These are phyloP conservation scores for Fusarium papillatum DNA, from an alignment of 2,329 filamentous ascomycete genomes.

Conservation along the genomic window DNA sequence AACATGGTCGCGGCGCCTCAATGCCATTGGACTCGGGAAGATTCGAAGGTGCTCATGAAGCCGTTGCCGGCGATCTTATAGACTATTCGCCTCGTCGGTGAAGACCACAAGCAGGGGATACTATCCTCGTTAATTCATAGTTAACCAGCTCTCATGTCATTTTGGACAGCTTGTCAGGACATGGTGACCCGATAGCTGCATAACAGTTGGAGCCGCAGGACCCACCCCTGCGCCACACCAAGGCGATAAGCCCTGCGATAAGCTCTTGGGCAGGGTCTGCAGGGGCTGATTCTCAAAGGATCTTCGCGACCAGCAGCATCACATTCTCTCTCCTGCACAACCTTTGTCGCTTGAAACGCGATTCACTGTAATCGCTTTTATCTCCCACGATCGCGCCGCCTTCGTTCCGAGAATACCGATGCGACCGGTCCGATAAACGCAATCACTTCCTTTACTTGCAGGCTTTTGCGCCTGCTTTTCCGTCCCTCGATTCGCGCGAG, in stretches of 20 bases:
- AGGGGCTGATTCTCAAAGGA: constrained; percentile 23
- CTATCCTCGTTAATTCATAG: constrained; percentile 27
- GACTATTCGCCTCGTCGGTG: constrained; percentile 9
- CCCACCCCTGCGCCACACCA: constrained; percentile 2
- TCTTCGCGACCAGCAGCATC: constrained; percentile 30
- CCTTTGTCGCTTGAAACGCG: constrained; percentile 7
- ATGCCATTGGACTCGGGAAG: constrained; percentile 47
- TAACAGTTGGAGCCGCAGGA: constrained; percentile 20
- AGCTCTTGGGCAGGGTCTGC: background rate
- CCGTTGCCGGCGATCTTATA: constrained; percentile 24
- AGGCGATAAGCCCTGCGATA: background rate
- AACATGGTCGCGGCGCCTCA: constrained; percentile 63
- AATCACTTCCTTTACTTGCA: background rate
- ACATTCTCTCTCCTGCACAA: constrained; percentile 11
- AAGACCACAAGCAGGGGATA: constrained; percentile 13
- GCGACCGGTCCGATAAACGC: constrained; percentile 4
- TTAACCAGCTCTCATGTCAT: constrained; percentile 3
- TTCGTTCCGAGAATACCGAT: background rate
- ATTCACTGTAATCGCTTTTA: background rate
- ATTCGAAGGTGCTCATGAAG: constrained; percentile 26
- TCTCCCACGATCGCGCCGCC: background rate
- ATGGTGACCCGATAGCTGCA: constrained; percentile 37
- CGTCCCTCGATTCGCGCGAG: constrained; percentile 12
- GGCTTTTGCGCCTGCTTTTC: constrained; percentile 17
- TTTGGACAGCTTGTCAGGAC: constrained; percentile 44